Evolutionary conservation across 1,284 basidiomycete species (phyloP).

Genomic region (Rhodotorula sp.): DNA sequence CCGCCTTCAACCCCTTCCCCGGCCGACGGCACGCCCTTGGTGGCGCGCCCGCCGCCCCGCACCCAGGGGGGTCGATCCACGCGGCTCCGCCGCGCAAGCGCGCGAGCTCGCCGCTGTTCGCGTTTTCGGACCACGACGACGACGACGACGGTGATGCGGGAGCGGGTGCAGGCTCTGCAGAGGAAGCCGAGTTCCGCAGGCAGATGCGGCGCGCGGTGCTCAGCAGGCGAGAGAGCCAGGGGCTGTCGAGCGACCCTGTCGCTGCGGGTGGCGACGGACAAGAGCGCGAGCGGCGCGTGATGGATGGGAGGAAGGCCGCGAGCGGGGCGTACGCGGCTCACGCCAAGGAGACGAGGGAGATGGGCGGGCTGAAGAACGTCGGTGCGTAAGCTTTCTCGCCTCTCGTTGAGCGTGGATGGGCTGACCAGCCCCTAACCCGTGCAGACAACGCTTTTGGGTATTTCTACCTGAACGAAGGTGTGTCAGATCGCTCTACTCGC

Average conservation of each 20-base stretch:
- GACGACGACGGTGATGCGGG: neutral
- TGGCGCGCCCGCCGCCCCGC: neutral
- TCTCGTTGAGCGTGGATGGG: neutral
- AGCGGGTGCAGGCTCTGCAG: neutral
- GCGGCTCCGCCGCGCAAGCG: neutral
- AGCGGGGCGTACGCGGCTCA: conserved; percentile 13
- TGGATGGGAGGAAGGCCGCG: conserved; percentile 23
- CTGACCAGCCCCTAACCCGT: neutral
- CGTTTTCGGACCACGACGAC: neutral
- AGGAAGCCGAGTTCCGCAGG: conserved; percentile 3
- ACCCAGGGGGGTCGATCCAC: conserved; percentile 1
- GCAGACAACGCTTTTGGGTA: conserved; percentile 31
- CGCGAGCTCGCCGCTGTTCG: neutral
- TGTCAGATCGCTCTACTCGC: neutral
- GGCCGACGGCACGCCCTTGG: neutral
- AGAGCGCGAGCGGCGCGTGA: neutral
- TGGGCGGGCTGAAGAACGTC: conserved; percentile 18
- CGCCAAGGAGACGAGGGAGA: neutral
- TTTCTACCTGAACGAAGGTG: conserved; percentile 35
- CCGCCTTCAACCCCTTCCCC: neutral
- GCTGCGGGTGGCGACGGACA: neutral
- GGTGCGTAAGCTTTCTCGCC: conserved; percentile 4
- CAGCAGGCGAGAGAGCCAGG: conserved; percentile 1
- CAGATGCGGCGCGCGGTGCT: conserved; percentile 13
- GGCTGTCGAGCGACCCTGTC: neutral